Base-by-base conservation (phyloP, 2,329 filamentous ascomycete species). In the Arthrinium phaeospermum region DNA sequence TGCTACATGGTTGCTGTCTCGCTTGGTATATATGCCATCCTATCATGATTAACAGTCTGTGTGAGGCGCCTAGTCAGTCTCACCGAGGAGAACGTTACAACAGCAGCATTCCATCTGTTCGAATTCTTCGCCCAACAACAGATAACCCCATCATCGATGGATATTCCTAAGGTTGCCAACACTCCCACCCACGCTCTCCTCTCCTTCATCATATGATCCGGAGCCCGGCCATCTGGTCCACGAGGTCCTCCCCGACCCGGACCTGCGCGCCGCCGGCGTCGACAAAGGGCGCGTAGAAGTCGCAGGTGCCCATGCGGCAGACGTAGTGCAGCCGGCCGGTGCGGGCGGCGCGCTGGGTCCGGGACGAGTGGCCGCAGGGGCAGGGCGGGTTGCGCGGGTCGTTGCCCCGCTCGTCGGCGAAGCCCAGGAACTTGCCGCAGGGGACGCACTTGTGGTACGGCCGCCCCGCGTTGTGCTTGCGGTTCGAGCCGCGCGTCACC, bases 361-460 rank as follows among this genome's bases (percentile, higher is more conserved):
- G 10, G 34, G 57, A 64, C 30, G 57, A 64, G 57, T 64, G 57
- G 57, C 57, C 57, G 57, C 57, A 64, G 57, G 53, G 57, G 57
- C 57, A 64, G 57, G 34, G 16, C 57, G 57, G 57, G 57, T 64
- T 64, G 57, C 57, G 57, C 57, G 57, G 57, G 57, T 64, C 57
- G 57, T 64, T 64, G 57, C 57, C 57, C 3, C 57, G 57, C 30
- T 64, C 57, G 57, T 64, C 57, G 57, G 57, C 57, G 57, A 64
- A 64, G 34, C 34, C 57, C 34, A 64, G 57, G 57, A 64, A 64
- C 30, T 64, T 64, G 57, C 22, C 34, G 57, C 57, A 64, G 19
- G 57, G 57, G 19, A 14, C 34, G 57, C 57, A 64, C 57, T 64
- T 64, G 57, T 64, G 57, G 57, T 64, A 64, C 13, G 57, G 57